Percentiles rank a stretch among this genome's conserved stretches.
These are phyloP conservation scores for Litsea cubeba DNA, from an alignment of 164 flowering plant genomes.

Conservation along the genomic window DNA sequence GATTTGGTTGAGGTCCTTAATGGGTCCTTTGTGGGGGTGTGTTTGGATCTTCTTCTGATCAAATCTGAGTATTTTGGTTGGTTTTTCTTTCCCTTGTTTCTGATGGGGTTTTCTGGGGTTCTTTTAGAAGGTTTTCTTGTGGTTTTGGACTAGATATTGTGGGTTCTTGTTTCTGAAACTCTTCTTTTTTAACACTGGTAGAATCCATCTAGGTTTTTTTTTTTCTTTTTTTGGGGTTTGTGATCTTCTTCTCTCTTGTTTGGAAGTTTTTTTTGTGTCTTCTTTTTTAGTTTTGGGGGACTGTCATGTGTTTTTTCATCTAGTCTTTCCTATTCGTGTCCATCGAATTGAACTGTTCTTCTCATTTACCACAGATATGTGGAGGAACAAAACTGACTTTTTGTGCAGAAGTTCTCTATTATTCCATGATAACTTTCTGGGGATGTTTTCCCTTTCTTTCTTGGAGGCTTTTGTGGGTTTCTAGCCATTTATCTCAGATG, in stretches of 20 bases:
- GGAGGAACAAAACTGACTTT: too few species aligned
- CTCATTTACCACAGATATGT: background rate
- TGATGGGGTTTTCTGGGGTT: background rate
- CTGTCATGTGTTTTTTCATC: background rate
- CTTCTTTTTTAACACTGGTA: background rate
- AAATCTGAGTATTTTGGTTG: background rate
- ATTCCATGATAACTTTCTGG: background rate
- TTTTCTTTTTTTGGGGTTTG: background rate
- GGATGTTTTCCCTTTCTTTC: background rate
- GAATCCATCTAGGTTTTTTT: background rate
- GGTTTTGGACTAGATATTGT: background rate
- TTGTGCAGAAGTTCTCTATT: too few species aligned
- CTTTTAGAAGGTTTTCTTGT: background rate
- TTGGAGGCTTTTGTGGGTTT: background rate
- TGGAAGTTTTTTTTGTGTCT: background rate
- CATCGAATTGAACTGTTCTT: background rate
- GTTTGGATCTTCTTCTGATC: background rate
- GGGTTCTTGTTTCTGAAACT: background rate
- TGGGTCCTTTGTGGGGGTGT: background rate
- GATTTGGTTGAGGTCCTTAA: background rate
- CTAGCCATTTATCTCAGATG: too few species aligned
- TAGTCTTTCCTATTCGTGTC: background rate
- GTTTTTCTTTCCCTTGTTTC: background rate
- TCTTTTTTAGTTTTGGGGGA: background rate
- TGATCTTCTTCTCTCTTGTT: background rate